Percentiles rank a stretch among this genome's conserved stretches.
Conservation (phyloP, 2,329 filamentous ascomycete species). For the Monosporascus cannonballus region DNA sequence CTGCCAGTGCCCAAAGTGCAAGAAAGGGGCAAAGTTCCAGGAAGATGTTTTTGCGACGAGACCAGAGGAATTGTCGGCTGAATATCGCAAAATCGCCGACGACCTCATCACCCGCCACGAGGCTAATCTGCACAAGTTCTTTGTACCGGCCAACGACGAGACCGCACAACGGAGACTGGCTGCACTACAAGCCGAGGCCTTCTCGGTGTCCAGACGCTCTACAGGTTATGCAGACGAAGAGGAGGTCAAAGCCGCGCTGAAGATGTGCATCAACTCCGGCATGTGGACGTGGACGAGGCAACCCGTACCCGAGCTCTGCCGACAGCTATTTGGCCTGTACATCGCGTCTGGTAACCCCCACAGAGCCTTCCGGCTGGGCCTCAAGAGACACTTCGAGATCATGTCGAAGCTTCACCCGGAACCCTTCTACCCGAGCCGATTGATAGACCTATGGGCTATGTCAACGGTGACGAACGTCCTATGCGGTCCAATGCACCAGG, state of each 20-base stretch:
- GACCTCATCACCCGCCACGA: constrained; percentile 10
- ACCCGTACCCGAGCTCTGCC: constrained; percentile 18
- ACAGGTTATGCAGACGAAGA: constrained; percentile 5
- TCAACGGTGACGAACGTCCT: constrained; percentile 20
- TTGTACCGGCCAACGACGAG: constrained; percentile 3
- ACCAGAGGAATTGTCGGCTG: constrained; percentile 12
- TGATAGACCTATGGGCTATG: constrained; percentile 17
- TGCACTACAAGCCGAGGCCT: constrained; percentile 19
- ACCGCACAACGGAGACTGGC: constrained; percentile 14
- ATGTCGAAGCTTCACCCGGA: constrained; percentile 14
- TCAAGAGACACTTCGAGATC: constrained; percentile 21
- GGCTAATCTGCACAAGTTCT: constrained; percentile 6
- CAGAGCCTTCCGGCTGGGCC: constrained; percentile 16
- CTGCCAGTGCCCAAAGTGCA: constrained; percentile 42
- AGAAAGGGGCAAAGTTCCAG: constrained; percentile 27
- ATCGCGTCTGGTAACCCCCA: constrained; percentile 15
- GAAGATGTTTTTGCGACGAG: constrained; percentile 33
- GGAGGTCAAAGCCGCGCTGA: constrained; percentile 14
- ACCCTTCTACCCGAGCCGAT: constrained; percentile 15
- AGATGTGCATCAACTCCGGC: constrained; percentile 19
- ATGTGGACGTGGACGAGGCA: constrained; percentile 20
- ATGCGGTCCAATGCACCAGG: constrained; percentile 11
- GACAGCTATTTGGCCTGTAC: constrained; percentile 16
- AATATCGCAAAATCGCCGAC: constrained; percentile 14
- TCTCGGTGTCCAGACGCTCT: constrained; percentile 10